Base-by-base conservation (phyloP, 345 rosid genomes). In the Isatis tinctoria region DNA sequence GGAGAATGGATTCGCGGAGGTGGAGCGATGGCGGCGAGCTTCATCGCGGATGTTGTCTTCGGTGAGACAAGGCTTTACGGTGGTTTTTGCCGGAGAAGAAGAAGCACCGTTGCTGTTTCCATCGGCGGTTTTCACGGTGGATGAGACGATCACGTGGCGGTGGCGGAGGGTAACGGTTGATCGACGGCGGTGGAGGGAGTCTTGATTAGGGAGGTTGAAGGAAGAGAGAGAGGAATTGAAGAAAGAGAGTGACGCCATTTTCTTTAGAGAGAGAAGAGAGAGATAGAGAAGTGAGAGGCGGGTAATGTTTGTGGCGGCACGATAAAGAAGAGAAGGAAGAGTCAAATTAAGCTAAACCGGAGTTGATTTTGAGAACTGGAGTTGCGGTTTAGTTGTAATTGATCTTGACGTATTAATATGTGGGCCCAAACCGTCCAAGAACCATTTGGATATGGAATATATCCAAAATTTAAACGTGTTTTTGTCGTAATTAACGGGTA, bases 31-130 rank as follows among this genome's bases (percentile, higher is more conserved):
- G 4, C 68, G 51, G 10, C 68, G 75, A 60, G 68, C 75, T 49
- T 71, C 75, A 3, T 60, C 75, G 10, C 68, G 68, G 60, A 60
- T 71, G 75, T 71, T 71, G 4, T 71, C 74, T 16, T 58, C 65
- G 16, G 33, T 69, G 6, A 52, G 52, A 30, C 3, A 0, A 12
- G 43, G 54, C 40, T 64, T 64, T 26, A 67, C 73, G 12, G 73
- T 69, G 45, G 45, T 65, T 37, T 44, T 2, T 13, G 36, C 52
- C n/a, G 52, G 13, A 6, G 63, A 11, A 14, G 72, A 67, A 28
- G 43, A 56, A 56, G 54, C 9, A 3, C 40, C 41, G 64, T 56
- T 69, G 53, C 10, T 67, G 58, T 35, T 59, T 18, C 35, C 57
- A n/a, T 30, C 53, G 10, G 56, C 28, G 53, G 53, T 41, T 40